These are phyloP conservation scores for Amaranthus palmeri DNA, from an alignment of 148 eudicot species.

Conservation along the genomic window DNA sequence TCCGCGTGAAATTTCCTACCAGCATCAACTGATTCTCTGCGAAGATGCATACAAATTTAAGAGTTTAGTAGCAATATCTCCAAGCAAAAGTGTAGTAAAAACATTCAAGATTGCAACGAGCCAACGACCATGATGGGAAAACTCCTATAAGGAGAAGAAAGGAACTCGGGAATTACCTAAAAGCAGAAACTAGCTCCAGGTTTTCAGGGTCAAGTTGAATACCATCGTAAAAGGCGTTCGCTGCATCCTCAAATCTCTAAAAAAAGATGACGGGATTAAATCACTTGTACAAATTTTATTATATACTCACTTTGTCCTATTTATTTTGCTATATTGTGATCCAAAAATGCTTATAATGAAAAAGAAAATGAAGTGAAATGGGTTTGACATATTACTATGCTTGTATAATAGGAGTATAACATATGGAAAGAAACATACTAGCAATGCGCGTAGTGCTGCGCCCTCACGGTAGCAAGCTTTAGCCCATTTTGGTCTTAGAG, in stretches of 20 bases:
- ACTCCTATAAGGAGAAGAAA: neutral
- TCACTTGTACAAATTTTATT: neutral
- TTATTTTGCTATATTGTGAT: too few species aligned
- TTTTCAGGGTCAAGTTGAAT: slow-evolving; percentile 85
- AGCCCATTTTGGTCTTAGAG: slow-evolving; percentile 77
- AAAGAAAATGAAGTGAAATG: too few species aligned
- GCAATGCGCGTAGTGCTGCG: slow-evolving; percentile 68
- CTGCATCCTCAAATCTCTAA: slow-evolving; percentile 94
- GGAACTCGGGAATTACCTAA: slow-evolving; percentile 43
- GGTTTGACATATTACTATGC: too few species aligned
- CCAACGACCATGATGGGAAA: neutral
- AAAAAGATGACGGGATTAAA: slow-evolving; percentile 2
- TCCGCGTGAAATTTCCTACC: slow-evolving; percentile 68
- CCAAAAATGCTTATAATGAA: too few species aligned
- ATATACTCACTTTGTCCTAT: neutral
- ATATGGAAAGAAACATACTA: slow-evolving; percentile 36
- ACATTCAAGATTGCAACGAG: neutral
- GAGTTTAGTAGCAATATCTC: neutral
- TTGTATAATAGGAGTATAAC: neutral
- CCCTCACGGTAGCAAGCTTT: slow-evolving; percentile 97
- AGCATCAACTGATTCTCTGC: slow-evolving; percentile 92
- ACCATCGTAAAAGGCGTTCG: slow-evolving; percentile 92
- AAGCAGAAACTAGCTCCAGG: slow-evolving; percentile 76
- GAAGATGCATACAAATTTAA: slow-evolving; percentile 1
- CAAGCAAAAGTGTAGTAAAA: neutral